Base-by-base conservation (phyloP, 2,329 filamentous ascomycete genomes). In the Dothistroma pini region DNA sequence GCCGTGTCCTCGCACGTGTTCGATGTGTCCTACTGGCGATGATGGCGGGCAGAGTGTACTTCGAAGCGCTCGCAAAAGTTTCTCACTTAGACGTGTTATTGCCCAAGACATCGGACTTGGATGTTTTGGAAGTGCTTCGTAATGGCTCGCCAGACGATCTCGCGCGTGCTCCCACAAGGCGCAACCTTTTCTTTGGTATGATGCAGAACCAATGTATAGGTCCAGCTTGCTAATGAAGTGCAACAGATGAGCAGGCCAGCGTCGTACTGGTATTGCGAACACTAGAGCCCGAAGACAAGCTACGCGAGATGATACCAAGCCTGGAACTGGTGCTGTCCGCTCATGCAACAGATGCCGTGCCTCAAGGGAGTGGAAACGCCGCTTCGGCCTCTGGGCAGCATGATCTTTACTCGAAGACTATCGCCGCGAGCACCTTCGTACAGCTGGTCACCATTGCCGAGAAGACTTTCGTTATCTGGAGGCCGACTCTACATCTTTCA, bases 301-400 rank as follows among this genome's bases (percentile, higher is more conserved):
- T 71, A 12, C 66, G 61, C 21, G 56, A 60, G 11, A 59, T 70
- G 9, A 59, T 74, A 29, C 63, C 66, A 12, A 35, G 60, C 35
- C 62, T 74, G 16, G 69, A 72, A 35, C 55, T 73, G 14, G 63
- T 63, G n/a, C 57, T 72, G 14, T 65, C 68, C 21, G 70, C 72
- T 19, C 70, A 73, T 61, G 71, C 70, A 16, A 73, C 72, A 16
- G 71, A 73, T 61, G 71, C 71, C 22, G 69, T 70, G 7, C 70
- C 71, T 52, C 67, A 71, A 54, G 70, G 67, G 4, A 58, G 59
- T 34, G 68, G 69, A 22, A 69, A 68, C 55, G 60, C 66, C 19
- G 69, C 70, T 14, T 67, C 70, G 19, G 67, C 69, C 35, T 68
- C 70, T 56, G 70, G 68, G 16, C 71, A 72, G 53, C 69, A 72